Percentiles rank a stretch among this genome's conserved stretches.
phyloP scores from a whole-genome alignment of 805 yeast species.

The Kodamaea jinghongensis region DNA sequence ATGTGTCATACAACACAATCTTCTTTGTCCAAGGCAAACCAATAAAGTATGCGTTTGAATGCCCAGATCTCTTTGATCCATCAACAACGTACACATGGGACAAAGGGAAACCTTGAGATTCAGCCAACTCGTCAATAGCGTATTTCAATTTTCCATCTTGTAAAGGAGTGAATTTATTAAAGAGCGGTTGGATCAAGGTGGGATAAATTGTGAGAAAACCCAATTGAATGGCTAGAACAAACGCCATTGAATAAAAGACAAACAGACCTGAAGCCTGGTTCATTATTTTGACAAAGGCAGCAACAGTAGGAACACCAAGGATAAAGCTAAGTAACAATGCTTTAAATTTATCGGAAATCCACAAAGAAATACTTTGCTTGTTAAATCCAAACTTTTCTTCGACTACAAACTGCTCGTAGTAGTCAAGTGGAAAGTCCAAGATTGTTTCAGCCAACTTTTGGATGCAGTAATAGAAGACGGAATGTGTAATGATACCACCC shows the following conservation, averaged over 20 bases:
- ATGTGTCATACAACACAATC: slow-evolving; percentile 89
- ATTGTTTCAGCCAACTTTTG: slow-evolving; percentile 52
- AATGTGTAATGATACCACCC: slow-evolving; percentile 69
- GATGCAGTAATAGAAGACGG: slow-evolving; percentile 58
- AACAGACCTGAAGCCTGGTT: slow-evolving; percentile 77
- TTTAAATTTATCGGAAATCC: slow-evolving; percentile 73
- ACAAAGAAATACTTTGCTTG: slow-evolving; percentile 72
- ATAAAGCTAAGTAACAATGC: slow-evolving; percentile 48
- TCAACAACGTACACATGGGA: slow-evolving; percentile 84
- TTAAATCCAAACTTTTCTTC: slow-evolving; percentile 94
- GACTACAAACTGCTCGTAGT: slow-evolving; percentile 79
- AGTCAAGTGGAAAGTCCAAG: slow-evolving; percentile 62
- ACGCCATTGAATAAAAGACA: slow-evolving; percentile 73
- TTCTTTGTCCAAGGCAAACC: slow-evolving; percentile 98
- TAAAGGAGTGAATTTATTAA: slow-evolving; percentile 87
- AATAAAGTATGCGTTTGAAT: slow-evolving; percentile 93
- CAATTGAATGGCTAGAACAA: slow-evolving; percentile 71
- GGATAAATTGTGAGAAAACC: slow-evolving; percentile 76
- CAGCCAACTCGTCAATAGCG: slow-evolving; percentile 78
- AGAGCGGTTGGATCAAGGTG: slow-evolving; percentile 84
- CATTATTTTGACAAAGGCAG: slow-evolving; percentile 76
- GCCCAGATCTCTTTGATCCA: slow-evolving; percentile 95
- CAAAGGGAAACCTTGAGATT: slow-evolving; percentile 77
- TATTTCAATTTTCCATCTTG: slow-evolving; percentile 85
- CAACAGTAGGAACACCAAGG: slow-evolving; percentile 71